Evolutionary conservation across 1,284 basidiomycete genomes (phyloP), one percentile per base, ranked within the genome.

Genomic region (Meira nashicola): DNA sequence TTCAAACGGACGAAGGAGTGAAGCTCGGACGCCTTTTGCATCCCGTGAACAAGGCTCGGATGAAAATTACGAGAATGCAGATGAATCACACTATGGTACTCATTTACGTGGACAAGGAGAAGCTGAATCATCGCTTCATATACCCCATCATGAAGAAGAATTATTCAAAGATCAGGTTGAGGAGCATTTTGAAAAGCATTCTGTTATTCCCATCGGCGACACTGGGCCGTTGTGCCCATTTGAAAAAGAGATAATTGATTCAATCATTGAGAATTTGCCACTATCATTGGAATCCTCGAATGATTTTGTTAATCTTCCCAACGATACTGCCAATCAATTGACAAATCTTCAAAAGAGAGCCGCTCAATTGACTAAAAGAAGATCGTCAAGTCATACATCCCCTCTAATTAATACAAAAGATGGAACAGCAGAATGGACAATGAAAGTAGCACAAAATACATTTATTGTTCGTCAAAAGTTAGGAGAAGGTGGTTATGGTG

Each of bases 401-500:
- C 17, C n/a, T 48, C 7, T n/a, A 8, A n/a, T 21, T 5, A 23
- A 21, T 5, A 48, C 12, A 14, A 48, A 15, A 14, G 46, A 14
- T 5, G 17, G 12, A 5, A 5, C 46, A 19, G 44, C 54, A 11
- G 57, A 59, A 17, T 59, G 55, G 56, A n/a, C 70, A 50, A 66
- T 82, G 49, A 66, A 74, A 1, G 80, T 96, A 8, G 83, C 81
- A n/a, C 53, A 55, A 9, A 41, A 59, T 50, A 46, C 46, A 37
- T 91, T 89, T 71, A 83, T 83, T 54, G 84, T 97, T 9, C 81
- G 83, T 5, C 87, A 88, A 64, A 97, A 97, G 79, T 83, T 99
- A 21, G 95, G 95, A 5, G 94, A 99, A 81, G 95, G 95, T 6
- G 92, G 92, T 0, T 99, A 92, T 71, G 95, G 94, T 0, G 86